phyloP scores from a whole-genome alignment of 306 rosid genomes.

The Prosopis cineraria region DNA sequence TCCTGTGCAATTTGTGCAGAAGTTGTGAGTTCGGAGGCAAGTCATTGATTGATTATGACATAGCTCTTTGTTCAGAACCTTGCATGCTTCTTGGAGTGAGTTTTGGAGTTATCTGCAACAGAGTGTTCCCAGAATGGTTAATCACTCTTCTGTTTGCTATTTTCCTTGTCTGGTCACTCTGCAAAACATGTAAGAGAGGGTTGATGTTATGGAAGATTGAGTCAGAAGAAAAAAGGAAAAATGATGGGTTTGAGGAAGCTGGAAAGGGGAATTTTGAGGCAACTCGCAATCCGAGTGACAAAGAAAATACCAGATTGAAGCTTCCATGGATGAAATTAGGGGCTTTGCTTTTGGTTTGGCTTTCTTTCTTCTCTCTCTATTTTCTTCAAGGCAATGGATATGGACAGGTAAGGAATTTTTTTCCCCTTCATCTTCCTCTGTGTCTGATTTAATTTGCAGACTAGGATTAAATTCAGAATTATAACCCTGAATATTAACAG shows the following conservation, averaged over 20 bases:
- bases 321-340: conserved; percentile 76
- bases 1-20: conserved; percentile 49
- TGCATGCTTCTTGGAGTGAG: conserved; percentile 89
- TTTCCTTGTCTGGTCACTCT: conserved; percentile 83
- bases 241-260: conserved; percentile 33
- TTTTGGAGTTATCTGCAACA: conserved; percentile 84
- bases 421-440: background rate
- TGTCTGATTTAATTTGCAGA: background rate
- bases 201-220: conserved; percentile 59
- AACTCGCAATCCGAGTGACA: conserved; percentile 42
- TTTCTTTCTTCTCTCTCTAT: conserved; percentile 68
- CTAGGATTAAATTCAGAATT: background rate
- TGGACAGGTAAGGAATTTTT: conserved; percentile 49
- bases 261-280: conserved; percentile 48
- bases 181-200: conserved; percentile 68
- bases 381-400: conserved; percentile 75
- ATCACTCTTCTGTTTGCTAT: conserved; percentile 66
- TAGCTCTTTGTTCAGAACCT: conserved; percentile 77
- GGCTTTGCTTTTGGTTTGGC: conserved; percentile 71
- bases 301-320: conserved; percentile 33
- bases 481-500: background rate
- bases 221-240: conserved; percentile 35
- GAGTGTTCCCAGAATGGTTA: conserved; percentile 83
- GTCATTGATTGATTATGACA: conserved; percentile 67
- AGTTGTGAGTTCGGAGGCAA: conserved; percentile 40